Evolutionary conservation across 2,329 filamentous ascomycete species (phyloP).

Genomic region (Hypoxylon sp.): DNA sequence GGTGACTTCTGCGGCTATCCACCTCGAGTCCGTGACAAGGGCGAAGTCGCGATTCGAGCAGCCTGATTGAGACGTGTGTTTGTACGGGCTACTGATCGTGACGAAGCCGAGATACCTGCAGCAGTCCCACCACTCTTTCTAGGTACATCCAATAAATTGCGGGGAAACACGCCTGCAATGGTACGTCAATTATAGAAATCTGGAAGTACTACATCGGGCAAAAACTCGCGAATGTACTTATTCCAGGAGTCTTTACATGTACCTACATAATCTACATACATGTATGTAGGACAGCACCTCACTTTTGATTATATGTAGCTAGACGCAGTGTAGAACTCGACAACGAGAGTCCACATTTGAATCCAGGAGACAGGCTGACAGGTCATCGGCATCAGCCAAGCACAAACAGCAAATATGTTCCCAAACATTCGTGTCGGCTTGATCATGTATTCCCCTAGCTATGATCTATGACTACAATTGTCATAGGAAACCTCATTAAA

Average conservation of each 20-base stretch:
- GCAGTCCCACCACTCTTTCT: conserved; percentile 2
- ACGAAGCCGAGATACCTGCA: conserved; percentile 29
- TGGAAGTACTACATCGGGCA: not conserved
- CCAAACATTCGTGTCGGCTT: conserved; percentile 2
- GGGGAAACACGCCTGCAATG: conserved; percentile 5
- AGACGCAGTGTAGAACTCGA: not conserved
- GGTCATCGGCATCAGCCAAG: not conserved
- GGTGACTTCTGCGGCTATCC: conserved; percentile 23
- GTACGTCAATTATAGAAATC: not conserved
- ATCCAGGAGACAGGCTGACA: not conserved
- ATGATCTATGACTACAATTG: conserved; percentile 32
- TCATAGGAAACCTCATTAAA: conserved; percentile 33
- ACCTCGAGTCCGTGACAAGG: conserved; percentile 18
- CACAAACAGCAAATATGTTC: not conserved
- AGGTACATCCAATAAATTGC: no score
- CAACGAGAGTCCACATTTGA: not conserved
- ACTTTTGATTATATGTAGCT: not conserved
- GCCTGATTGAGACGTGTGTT: conserved; percentile 23
- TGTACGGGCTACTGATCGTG: conserved; percentile 28
- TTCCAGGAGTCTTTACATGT: not conserved
- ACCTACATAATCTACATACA: not conserved
- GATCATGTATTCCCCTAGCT: conserved; percentile 29
- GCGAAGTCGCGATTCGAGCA: conserved; percentile 12
- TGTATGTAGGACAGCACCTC: not conserved
- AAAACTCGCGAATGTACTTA: not conserved